Evolutionary conservation across 2,329 filamentous ascomycete species (phyloP), one percentile per base, ranked within the genome.

Genomic region (Penicillium sp.): DNA sequence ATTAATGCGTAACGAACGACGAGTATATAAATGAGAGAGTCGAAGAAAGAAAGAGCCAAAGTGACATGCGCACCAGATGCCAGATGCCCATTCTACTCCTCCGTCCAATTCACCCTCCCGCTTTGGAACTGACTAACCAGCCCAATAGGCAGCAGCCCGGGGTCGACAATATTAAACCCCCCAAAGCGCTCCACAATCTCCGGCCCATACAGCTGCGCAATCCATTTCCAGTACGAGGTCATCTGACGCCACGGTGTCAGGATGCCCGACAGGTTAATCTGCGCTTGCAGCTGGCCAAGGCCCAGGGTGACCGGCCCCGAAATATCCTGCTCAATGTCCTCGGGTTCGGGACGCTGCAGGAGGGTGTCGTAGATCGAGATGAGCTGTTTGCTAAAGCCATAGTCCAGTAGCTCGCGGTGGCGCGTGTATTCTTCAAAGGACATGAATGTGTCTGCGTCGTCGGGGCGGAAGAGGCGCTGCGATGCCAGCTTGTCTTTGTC

Each of bases 121-220:
- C 60, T 65, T 8, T 60, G 60, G 23, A 65, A 65, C 21, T 60
- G 55, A 55, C 63, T 63, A 21, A 65, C 50, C 46, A 65, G 17
- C n/a, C 63, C 63, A 29, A 65, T 65, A 11, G 63, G 63, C 41
- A 65, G 15, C 21, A 65, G n/a, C 0, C 63, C 63, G 3, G 60
- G 60, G 17, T 65, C 63, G 6, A 65, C 63, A 11, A 65, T 53
- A 44, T 60, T 65, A 15, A 65, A 63, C 21, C 63, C 63, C 1
- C 63, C 63, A 50, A 65, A 65, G 7, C 45, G 30, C 0, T 61
- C 60, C 1, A 65, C 41, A 29, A 65, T 63, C 57, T 65, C 60
- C 8, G 60, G 60, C 15, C 63, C 63, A 21, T 65, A 63, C 1
- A 65, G 50, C 49, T 65, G 51, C 3, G 60, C 35, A 21, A 63